Percentiles rank a stretch among this genome's conserved stretches.
These are phyloP conservation scores for Diutina rugosa DNA, from an alignment of 1,139 yeast genomes.

Conservation along the genomic window DNA sequence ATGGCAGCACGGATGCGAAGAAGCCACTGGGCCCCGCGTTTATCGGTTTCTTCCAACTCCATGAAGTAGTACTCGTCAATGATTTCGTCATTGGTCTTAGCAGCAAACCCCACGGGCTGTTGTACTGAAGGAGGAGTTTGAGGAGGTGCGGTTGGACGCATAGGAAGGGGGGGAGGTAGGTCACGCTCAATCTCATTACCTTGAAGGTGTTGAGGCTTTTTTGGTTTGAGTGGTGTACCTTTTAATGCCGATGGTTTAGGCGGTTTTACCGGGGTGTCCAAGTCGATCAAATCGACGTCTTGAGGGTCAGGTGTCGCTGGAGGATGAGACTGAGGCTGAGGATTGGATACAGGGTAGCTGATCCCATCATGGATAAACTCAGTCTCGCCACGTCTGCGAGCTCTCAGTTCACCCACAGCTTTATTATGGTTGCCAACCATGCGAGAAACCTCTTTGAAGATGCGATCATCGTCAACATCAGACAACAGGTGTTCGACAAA, in stretches of 20 bases:
- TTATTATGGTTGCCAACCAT: conserved; percentile 1
- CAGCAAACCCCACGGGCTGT: conserved; percentile 14
- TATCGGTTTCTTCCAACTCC: conserved; percentile 30
- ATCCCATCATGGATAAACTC: conserved; percentile 2
- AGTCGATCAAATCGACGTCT: conserved; percentile 17
- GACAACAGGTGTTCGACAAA: conserved; percentile 63
- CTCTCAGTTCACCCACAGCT: conserved; percentile 7
- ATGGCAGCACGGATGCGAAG: conserved; percentile 25
- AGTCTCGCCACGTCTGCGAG: conserved; percentile 6
- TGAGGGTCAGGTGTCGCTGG: background rate
- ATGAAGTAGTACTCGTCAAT: conserved; percentile 10
- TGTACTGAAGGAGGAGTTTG: conserved; percentile 3
- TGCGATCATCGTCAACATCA: conserved; percentile 31
- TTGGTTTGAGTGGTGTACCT: conserved; percentile 9
- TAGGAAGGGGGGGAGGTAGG: conserved; percentile 4
- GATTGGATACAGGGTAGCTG: background rate
- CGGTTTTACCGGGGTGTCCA: conserved; percentile 12
- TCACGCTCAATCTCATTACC: conserved; percentile 5
- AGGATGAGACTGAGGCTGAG: background rate
- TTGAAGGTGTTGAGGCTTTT: background rate
- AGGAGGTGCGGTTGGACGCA: conserved; percentile 4
- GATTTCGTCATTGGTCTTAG: conserved; percentile 3
- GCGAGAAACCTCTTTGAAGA: conserved; percentile 20
- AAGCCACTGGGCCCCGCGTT: conserved; percentile 36
- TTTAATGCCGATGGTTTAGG: conserved; percentile 22